These are phyloP conservation scores for Crithidia brevicula DNA, from an alignment of 208 protist genomes.

Conservation along the genomic window DNA sequence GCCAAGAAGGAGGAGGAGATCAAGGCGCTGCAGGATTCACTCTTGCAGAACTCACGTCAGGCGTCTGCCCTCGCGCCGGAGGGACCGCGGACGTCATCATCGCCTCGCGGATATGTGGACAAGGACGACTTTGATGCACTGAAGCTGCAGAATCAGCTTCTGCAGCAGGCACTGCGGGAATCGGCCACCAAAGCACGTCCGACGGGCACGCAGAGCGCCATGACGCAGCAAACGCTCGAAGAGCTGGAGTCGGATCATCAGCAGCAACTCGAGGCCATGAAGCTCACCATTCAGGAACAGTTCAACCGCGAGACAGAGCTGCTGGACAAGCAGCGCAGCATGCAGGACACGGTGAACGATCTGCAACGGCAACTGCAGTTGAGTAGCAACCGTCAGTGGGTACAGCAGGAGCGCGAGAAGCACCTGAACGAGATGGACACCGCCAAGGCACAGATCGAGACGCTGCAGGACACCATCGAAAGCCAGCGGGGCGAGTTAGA, in stretches of 20 bases:
- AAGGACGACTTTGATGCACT: constrained; percentile 66
- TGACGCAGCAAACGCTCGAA: constrained; percentile 50
- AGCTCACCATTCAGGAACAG: constrained; percentile 54
- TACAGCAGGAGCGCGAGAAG: constrained; percentile 49
- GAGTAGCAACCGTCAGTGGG: constrained; percentile 39
- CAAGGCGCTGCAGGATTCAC: constrained; percentile 37
- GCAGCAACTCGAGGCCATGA: constrained; percentile 67
- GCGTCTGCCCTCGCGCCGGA: not conserved
- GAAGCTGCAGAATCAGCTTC: constrained; percentile 57
- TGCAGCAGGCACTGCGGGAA: constrained; percentile 60
- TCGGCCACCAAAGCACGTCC: constrained; percentile 30
- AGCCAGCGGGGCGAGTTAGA: constrained; percentile 2
- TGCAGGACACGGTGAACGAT: constrained; percentile 47
- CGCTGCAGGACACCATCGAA: constrained; percentile 21
- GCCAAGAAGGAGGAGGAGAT: constrained; percentile 46
- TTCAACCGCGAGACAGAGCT: constrained; percentile 51
- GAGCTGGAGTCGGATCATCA: constrained; percentile 66
- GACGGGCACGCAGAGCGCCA: constrained; percentile 29
- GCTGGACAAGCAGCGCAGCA: constrained; percentile 32
- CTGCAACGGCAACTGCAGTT: constrained; percentile 39
- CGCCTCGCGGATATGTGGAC: constrained; percentile 44
- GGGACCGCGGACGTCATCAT: not conserved
- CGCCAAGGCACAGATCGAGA: constrained; percentile 22
- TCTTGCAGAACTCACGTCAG: constrained; percentile 11
- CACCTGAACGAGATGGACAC: constrained; percentile 38